Evolutionary conservation across 306 rosid species (phyloP), one percentile per base, ranked within the genome.

Genomic region (Cicer pinnatifidum): DNA sequence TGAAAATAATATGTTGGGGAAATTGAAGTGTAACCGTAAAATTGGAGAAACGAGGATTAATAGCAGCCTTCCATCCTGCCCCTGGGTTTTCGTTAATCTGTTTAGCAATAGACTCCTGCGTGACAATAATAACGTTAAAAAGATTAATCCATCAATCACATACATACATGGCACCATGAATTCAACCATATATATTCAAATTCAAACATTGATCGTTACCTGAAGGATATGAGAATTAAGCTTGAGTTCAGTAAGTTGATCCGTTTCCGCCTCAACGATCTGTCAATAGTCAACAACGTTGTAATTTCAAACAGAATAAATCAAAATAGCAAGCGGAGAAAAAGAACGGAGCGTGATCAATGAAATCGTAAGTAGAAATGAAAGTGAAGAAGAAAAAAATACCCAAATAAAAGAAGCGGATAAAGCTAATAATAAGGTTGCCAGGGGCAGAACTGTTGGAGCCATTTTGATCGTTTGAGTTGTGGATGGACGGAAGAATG

Each of bases 41-140:
- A 81, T 91, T 88, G 66, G 90, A 75, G 82, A 93, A 88, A 46
- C 90, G 87, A 68, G 93, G 86, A 87, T 86, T 93, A 80, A 83
- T 78, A 11, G 84, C 83, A 80, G 97, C 98, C 82, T 87, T 69
- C 97, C 98, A 94, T 69, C 97, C 94, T 56, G 98, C 97, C 37
- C 67, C 67, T 16, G 96, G 92, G 63, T 89, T 83, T 52, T 85
- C 84, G 13, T 88, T 94, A 58, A 94, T 75, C 73, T 82, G 81
- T 65, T 79, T 82, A 70, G 84, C 84, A 8, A 91, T 84, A 6
- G 96, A 91, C 51, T 94, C 94, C 98, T 94, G 85, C 79, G 76
- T 61, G 61, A 59, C 37, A 13, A 37, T 9, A 10, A n/a, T 38
- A 16, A 45, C 3, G 17, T 44, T 69, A 44, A 45, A 64, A 72